Evolutionary conservation across 164 flowering plant species (phyloP).

Genomic region (Liquidambar formosana): DNA sequence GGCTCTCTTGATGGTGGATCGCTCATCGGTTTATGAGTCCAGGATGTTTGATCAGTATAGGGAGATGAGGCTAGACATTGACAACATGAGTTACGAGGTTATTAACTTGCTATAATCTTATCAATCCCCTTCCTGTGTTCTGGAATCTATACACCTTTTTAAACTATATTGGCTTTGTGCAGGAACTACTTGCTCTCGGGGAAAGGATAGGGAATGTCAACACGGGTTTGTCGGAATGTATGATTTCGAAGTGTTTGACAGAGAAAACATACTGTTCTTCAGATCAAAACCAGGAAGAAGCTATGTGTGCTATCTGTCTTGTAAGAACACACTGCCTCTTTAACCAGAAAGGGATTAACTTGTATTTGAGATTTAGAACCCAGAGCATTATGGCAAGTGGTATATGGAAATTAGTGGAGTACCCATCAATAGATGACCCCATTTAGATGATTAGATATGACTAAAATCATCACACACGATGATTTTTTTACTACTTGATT

Average conservation of each 20-base stretch:
- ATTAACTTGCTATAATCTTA: neutral
- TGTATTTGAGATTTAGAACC: too few relatives aligned
- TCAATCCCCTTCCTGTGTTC: neutral
- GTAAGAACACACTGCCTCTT: conserved; percentile 19
- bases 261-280: conserved; percentile 21
- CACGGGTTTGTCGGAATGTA: conserved; percentile 35
- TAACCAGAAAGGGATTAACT: too few relatives aligned
- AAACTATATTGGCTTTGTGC: neutral
- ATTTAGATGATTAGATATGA: neutral
- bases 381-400: too few relatives aligned
- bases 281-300: conserved; percentile 22
- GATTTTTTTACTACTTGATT: neutral
- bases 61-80: conserved; percentile 30
- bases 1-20: conserved; percentile 8
- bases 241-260: conserved; percentile 26
- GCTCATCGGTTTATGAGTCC: conserved; percentile 5
- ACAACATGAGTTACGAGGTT: conserved; percentile 36
- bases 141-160: neutral
- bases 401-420: too few relatives aligned
- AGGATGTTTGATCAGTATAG: conserved; percentile 22
- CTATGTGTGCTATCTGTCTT: conserved; percentile 32
- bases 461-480: neutral
- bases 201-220: conserved; percentile 42
- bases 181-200: conserved; percentile 46
- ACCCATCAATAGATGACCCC: neutral